Percentiles rank a stretch among this genome's conserved stretches.
phyloP scores from a whole-genome alignment of 2,329 filamentous ascomycete species.

The Davidsoniella virescens region DNA sequence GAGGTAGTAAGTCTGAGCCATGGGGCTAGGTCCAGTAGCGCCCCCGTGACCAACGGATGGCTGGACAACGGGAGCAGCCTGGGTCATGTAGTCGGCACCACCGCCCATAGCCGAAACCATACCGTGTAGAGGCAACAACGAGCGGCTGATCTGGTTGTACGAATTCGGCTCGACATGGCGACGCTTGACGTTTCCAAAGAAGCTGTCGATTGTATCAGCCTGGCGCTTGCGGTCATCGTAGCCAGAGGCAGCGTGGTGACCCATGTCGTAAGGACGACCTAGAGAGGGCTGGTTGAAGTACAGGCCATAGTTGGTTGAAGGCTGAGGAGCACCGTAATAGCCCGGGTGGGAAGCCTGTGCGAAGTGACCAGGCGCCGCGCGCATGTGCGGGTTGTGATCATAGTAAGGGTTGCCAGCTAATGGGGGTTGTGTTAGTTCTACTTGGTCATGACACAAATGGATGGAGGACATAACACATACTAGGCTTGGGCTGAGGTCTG shows the following conservation, averaged over 20 bases:
- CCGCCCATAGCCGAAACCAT: conserved; percentile 46
- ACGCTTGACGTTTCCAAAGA: conserved; percentile 85
- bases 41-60: conserved; percentile 37
- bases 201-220: conserved; percentile 82
- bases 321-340: conserved; percentile 42
- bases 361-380: conserved; percentile 38
- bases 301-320: conserved; percentile 48
- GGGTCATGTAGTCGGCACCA: conserved; percentile 38
- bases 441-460: conserved; percentile 21
- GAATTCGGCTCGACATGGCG: conserved; percentile 75
- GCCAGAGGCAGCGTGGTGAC: conserved; percentile 19
- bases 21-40: conserved; percentile 34
- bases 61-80: conserved; percentile 25
- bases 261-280: conserved; percentile 20
- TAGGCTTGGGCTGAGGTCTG: conserved; percentile 35
- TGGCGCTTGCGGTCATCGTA: conserved; percentile 66
- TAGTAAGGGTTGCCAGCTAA: conserved; percentile 38
- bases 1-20: conserved; percentile 62
- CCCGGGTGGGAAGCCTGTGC: conserved; percentile 36
- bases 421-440: conserved; percentile 13
- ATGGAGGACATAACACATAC: conserved; percentile 25
- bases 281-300: conserved; percentile 57
- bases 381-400: conserved; percentile 49
- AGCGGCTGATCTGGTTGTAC: conserved; percentile 83
- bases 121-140: conserved; percentile 66